phyloP scores from a whole-genome alignment of 2,329 filamentous ascomycete genomes.

The Ceratocystis papillata region DNA sequence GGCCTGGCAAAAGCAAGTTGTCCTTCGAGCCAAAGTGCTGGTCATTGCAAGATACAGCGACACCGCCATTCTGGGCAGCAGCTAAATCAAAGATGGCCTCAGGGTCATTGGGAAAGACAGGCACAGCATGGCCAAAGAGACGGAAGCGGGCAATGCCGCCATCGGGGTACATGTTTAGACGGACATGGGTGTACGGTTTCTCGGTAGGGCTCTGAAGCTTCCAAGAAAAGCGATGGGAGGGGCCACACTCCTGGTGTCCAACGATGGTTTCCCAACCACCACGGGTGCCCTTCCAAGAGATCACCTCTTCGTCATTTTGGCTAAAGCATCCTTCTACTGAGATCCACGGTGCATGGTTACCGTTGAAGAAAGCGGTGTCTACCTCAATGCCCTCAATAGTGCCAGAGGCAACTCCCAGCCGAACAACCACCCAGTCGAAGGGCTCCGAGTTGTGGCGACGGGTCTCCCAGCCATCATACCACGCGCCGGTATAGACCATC shows the following conservation, averaged over 20 bases:
- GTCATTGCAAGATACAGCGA: slow-evolving; percentile 66
- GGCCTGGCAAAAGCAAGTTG: slow-evolving; percentile 66
- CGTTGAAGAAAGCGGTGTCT: slow-evolving; percentile 71
- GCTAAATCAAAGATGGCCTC: slow-evolving; percentile 62
- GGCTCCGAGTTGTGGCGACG: slow-evolving; percentile 52
- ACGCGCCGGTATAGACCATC: slow-evolving; percentile 58
- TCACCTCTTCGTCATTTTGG: slow-evolving; percentile 51
- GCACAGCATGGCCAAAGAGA: slow-evolving; percentile 63
- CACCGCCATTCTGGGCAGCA: slow-evolving; percentile 65
- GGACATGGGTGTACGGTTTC: slow-evolving; percentile 67
- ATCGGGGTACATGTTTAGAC: slow-evolving; percentile 76
- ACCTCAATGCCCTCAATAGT: slow-evolving; percentile 64
- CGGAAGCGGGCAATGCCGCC: slow-evolving; percentile 73
- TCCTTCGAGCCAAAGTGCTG: slow-evolving; percentile 76
- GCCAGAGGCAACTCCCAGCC: slow-evolving; percentile 58
- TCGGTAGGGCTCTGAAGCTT: slow-evolving; percentile 46
- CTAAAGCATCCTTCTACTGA: slow-evolving; percentile 67
- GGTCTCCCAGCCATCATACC: slow-evolving; percentile 64
- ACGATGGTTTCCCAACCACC: slow-evolving; percentile 65
- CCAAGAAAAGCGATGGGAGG: slow-evolving; percentile 64
- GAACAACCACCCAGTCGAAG: slow-evolving; percentile 58
- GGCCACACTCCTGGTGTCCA: slow-evolving; percentile 58
- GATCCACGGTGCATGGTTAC: slow-evolving; percentile 70
- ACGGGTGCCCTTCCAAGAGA: slow-evolving; percentile 47
- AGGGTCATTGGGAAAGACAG: slow-evolving; percentile 59